Evolutionary conservation across 352 stramenopile species (phyloP).

Genomic region (Globisporangium cystogenes): DNA sequence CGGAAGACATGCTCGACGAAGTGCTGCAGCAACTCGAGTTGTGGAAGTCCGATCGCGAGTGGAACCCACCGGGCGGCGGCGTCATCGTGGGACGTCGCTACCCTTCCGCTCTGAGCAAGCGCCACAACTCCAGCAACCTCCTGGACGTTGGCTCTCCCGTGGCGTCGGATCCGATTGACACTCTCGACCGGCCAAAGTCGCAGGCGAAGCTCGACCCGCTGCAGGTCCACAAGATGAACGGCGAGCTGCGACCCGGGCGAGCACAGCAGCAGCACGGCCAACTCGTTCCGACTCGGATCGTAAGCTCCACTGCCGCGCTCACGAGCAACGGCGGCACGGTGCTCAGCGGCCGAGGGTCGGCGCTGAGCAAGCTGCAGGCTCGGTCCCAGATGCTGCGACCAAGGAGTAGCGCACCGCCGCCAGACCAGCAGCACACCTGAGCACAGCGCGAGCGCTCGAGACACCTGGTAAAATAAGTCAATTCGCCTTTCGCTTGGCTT

Average conservation of each 20-base stretch:
- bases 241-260: conserved; percentile 12
- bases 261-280: neutral
- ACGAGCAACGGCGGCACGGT: conserved; percentile 18
- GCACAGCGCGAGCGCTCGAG: neutral
- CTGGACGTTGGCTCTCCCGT: neutral
- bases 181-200: conserved; percentile 36
- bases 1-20: conserved; percentile 34
- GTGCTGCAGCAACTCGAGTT: conserved; percentile 32
- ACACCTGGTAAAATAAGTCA: conserved; percentile 8
- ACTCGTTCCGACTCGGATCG: neutral
- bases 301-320: conserved; percentile 7
- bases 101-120: conserved; percentile 13
- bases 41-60: conserved; percentile 26
- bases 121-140: conserved; percentile 12
- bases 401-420: conserved; percentile 22
- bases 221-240: conserved; percentile 33
- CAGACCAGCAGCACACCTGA: neutral
- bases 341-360: conserved; percentile 2
- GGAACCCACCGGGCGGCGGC: neutral
- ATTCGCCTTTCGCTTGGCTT: conserved; percentile 1
- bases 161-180: neutral
- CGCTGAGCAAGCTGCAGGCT: conserved; percentile 46
- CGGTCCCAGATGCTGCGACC: conserved; percentile 49
- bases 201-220: conserved; percentile 63
- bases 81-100: conserved; percentile 29